A percentile compares a stretch with the other conserved stretches of the same genome.
These are phyloP conservation scores for Talaromyces atroroseus DNA, from an alignment of 2,329 filamentous ascomycete genomes.

Conservation along the genomic window DNA sequence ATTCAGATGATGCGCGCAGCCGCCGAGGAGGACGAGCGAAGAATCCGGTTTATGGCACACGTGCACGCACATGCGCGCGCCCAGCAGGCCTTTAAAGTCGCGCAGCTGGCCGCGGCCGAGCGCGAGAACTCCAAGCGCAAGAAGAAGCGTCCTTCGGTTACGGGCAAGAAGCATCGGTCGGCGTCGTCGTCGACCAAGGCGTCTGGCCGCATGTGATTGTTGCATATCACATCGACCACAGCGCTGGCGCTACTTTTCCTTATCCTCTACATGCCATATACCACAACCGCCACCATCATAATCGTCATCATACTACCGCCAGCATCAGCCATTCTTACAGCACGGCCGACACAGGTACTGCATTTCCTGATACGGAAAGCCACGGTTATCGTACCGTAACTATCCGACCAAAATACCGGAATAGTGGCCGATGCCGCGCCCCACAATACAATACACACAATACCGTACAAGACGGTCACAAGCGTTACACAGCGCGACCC, in stretches of 20 bases:
- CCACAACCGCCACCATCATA: neutral
- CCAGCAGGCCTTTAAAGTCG: slow-evolving; percentile 33
- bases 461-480: neutral
- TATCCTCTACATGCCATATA: neutral
- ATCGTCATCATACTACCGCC: no score
- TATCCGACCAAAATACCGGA: neutral
- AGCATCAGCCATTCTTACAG: no score
- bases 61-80: slow-evolving; percentile 38
- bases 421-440: neutral
- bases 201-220: slow-evolving; percentile 18
- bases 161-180: slow-evolving; percentile 19
- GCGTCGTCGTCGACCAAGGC: slow-evolving; percentile 18
- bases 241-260: neutral
- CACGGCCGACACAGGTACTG: neutral
- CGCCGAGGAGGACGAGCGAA: slow-evolving; percentile 30
- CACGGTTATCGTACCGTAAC: neutral
- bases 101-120: slow-evolving; percentile 25
- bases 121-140: slow-evolving; percentile 20
- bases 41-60: slow-evolving; percentile 35
- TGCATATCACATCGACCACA: neutral
- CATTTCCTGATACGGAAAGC: no score
- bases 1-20: slow-evolving; percentile 31
- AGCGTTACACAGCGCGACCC: neutral
- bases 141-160: slow-evolving; percentile 16
- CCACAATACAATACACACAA: neutral